phyloP scores from a whole-genome alignment of 2,329 filamentous ascomycete species.

The Massarina eburnea region DNA sequence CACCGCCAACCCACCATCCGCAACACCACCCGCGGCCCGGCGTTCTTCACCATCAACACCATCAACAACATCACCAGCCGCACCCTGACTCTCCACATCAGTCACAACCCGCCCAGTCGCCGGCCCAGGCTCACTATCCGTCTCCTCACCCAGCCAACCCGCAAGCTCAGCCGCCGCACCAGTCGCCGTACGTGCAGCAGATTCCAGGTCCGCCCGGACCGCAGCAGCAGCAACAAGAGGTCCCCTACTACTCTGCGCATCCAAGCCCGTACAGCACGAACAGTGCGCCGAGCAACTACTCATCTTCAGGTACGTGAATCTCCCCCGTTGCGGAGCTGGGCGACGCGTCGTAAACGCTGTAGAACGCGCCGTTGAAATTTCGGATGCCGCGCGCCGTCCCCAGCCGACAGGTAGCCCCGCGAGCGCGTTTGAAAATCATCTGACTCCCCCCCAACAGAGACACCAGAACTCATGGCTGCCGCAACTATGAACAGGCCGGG shows the following conservation, averaged over 20 bases:
- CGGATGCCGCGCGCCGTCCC: neutral
- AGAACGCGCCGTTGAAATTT: conserved; percentile 1
- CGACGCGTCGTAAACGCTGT: conserved; percentile 6
- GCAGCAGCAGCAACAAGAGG: conserved; percentile 57
- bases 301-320: conserved; percentile 60
- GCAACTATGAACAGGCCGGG: conserved; percentile 64
- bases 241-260: conserved; percentile 75
- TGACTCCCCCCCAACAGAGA: conserved; percentile 69
- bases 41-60: conserved; percentile 63
- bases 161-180: conserved; percentile 53
- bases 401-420: conserved; percentile 1
- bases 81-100: conserved; percentile 66
- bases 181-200: conserved; percentile 66
- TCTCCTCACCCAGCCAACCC: conserved; percentile 66
- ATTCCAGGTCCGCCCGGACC: conserved; percentile 64
- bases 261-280: conserved; percentile 81
- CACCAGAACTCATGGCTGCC: conserved; percentile 69
- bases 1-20: conserved; percentile 57
- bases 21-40: conserved; percentile 69
- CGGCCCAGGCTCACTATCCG: conserved; percentile 62
- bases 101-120: conserved; percentile 61
- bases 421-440: conserved; percentile 17
- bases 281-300: conserved; percentile 79
- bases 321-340: conserved; percentile 1
- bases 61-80: conserved; percentile 43